Base-by-base conservation (phyloP, 2,329 filamentous ascomycete genomes). In the Chaetomium olivaceum region DNA sequence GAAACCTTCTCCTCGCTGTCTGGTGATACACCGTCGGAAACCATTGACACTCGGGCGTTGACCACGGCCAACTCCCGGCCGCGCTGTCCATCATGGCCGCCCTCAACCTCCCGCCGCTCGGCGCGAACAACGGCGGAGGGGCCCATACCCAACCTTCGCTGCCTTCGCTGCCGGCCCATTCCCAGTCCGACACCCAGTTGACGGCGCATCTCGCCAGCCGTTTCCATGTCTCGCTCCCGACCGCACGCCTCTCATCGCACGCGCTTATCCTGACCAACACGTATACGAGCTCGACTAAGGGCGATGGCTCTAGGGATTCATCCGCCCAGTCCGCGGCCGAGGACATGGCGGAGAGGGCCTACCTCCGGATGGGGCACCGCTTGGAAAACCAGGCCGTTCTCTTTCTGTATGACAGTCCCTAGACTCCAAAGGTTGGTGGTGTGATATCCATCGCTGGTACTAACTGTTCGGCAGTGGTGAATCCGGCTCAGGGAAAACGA, bases 401-500 rank as follows among this genome's bases (percentile, higher is more conserved):
- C 2, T 98, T 99, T 73, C 80, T 99, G 93, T 97, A 85, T 82
- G 92, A 39, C 39, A 19, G 9, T 11, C 48, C 52, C 21, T 52
- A 19, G 64, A 68, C 67, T 7, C 21, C 5, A 25, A 19, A 16
- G 14, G n/a, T n/a, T 43, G n/a, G n/a, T 43, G 36, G 36, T 21
- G 33, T 36, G 27, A 23, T 12, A 14, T 8, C 8, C 14, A 6
- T 8, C 8, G 12, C 54, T 11, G 69, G 76, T 71, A 74, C 72
- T 74, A 66, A 77, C 68, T 54, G 65, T 54, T 58, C 31, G 69
- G 58, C 71, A 97, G 93, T 71, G 95, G 95, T 78, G 95, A 99
- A 84, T 96, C 93, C 64, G 95, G 95, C 55, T 89, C 95, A 36
- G 95, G 95, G 73, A 99, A 99, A 81, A 97, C 95, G 0, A 99